These are phyloP conservation scores for Trichoderma citrinoviride DNA, from an alignment of 2,329 filamentous ascomycete species.

Conservation along the genomic window DNA sequence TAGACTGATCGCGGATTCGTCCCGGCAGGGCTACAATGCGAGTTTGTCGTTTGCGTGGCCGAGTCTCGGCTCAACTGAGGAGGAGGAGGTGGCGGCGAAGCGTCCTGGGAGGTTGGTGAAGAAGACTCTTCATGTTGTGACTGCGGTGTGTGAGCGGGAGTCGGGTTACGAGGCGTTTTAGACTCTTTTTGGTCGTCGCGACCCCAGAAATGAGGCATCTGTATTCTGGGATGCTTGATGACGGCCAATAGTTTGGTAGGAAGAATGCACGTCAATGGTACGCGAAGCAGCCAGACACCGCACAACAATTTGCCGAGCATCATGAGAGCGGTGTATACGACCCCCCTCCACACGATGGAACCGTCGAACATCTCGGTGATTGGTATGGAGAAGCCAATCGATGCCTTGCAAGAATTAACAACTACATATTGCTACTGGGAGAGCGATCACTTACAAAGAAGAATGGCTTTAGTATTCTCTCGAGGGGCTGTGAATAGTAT, in stretches of 20 bases:
- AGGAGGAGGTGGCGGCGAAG: background rate
- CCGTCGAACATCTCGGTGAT: slow-evolving; percentile 66
- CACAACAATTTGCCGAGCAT: slow-evolving; percentile 57
- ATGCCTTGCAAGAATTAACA: slow-evolving; percentile 31
- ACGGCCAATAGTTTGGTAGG: slow-evolving; percentile 4
- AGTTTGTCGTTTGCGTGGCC: background rate
- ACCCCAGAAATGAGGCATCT: slow-evolving; percentile 3
- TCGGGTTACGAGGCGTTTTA: background rate
- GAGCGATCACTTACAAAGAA: slow-evolving; percentile 57
- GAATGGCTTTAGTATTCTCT: slow-evolving; percentile 62
- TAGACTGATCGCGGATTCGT: slow-evolving; percentile 17
- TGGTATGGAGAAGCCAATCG: slow-evolving; percentile 75
- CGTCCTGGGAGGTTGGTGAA: background rate
- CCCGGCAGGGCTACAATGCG: background rate
- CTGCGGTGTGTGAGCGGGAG: background rate
- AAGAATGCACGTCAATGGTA: background rate
- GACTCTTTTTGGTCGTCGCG: background rate
- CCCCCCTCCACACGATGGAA: slow-evolving; percentile 65
- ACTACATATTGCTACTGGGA: no score
- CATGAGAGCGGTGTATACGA: slow-evolving; percentile 74
- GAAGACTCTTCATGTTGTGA: no score
- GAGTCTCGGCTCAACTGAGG: background rate
- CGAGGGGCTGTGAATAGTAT: slow-evolving; percentile 39
- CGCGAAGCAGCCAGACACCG: slow-evolving; percentile 54
- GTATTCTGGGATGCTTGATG: background rate